phyloP scores from a whole-genome alignment of 768 basidiomycete genomes.

The Crucibulum laeve region DNA sequence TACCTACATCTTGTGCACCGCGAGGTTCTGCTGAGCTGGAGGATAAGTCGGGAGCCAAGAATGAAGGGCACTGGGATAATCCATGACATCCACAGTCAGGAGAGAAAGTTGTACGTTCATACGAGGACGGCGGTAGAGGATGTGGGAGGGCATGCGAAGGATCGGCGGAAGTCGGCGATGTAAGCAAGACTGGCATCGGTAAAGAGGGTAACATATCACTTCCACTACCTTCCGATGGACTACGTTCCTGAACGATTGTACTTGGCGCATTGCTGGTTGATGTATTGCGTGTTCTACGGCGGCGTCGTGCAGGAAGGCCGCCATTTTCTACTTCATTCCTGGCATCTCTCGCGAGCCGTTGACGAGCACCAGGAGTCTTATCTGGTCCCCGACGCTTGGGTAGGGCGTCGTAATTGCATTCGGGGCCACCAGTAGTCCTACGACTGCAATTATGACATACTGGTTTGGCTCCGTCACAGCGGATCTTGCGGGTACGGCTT shows the following conservation, averaged over 20 bases:
- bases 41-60: no score
- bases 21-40: no score
- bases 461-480: constrained; percentile 80
- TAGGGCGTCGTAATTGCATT: constrained; percentile 63
- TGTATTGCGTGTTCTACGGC: constrained; percentile 25
- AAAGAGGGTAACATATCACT: no score
- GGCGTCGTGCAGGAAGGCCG: constrained; percentile 23
- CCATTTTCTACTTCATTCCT: constrained; percentile 27
- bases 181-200: no score
- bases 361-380: constrained; percentile 74
- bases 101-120: no score
- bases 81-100: no score
- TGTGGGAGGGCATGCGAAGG: no score
- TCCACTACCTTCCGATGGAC: not conserved
- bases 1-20: no score
- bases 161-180: no score
- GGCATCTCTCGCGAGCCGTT: constrained; percentile 46
- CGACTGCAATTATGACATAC: constrained; percentile 69
- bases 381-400: constrained; percentile 83
- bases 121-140: no score
- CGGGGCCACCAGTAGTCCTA: constrained; percentile 35
- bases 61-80: no score
- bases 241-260: not conserved
- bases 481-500: constrained; percentile 77
- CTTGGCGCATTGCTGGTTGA: not conserved